These are phyloP conservation scores for Brassica juncea DNA, from an alignment of 345 rosid genomes.

Conservation along the genomic window DNA sequence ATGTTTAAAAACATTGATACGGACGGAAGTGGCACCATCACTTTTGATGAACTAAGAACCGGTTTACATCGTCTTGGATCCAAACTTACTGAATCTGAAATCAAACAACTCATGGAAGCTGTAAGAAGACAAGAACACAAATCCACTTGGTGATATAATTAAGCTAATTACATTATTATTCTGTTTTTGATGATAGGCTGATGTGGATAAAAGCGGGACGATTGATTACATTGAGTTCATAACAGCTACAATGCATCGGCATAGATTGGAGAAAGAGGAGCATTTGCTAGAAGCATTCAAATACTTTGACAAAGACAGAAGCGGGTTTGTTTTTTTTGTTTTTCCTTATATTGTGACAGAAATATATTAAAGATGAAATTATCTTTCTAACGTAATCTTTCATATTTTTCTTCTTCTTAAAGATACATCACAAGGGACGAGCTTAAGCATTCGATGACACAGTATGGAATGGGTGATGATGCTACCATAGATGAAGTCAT, in stretches of 20 bases:
- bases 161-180: background rate
- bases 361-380: background rate
- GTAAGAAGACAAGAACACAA: conserved; percentile 47
- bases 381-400: background rate
- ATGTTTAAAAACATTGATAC: conserved; percentile 93
- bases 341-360: background rate
- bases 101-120: conserved; percentile 89
- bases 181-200: conserved; percentile 57
- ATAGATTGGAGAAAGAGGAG: conserved; percentile 82
- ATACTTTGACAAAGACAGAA: conserved; percentile 75
- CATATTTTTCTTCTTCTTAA: background rate
- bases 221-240: conserved; percentile 89
- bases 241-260: conserved; percentile 85
- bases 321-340: conserved; percentile 55
- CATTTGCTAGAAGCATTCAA: conserved; percentile 67
- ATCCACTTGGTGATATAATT: background rate
- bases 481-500: conserved; percentile 73
- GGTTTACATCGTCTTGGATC: conserved; percentile 83
- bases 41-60: conserved; percentile 70
- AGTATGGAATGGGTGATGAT: conserved; percentile 79
- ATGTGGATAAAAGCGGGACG: conserved; percentile 78
- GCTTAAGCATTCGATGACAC: conserved; percentile 64
- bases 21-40: conserved; percentile 79
- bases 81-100: conserved; percentile 71
- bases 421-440: conserved; percentile 92